Evolutionary conservation across 768 basidiomycete species (phyloP).

Genomic region (Rhizopogon salebrosus): DNA sequence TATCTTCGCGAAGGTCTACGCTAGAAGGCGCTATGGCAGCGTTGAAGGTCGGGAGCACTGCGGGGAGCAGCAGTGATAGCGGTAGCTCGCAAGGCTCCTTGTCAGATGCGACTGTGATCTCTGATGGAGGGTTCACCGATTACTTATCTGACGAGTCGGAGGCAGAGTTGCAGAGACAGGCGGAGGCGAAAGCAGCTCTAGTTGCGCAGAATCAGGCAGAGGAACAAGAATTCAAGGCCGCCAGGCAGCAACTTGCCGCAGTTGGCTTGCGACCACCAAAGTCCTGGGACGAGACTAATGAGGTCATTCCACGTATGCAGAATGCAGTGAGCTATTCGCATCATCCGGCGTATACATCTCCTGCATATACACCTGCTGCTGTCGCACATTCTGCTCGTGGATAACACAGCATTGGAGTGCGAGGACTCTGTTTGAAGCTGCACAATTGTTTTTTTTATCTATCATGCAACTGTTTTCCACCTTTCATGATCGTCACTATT

Average conservation of each 20-base stretch:
- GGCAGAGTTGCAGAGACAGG: constrained; percentile 80
- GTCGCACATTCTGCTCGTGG: constrained; percentile 27
- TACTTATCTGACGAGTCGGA: constrained; percentile 93
- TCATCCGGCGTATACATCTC: constrained; percentile 22
- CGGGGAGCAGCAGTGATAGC: constrained; percentile 58
- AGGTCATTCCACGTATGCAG: constrained; percentile 20
- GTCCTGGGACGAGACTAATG: constrained; percentile 61
- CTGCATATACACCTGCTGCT: constrained; percentile 20
- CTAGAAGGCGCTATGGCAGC: constrained; percentile 36
- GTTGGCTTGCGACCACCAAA: constrained; percentile 75
- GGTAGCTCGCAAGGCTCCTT: constrained; percentile 46
- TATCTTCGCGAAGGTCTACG: constrained; percentile 24
- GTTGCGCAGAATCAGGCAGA: constrained; percentile 78
- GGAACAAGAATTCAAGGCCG: constrained; percentile 77
- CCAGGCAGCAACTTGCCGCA: constrained; percentile 69
- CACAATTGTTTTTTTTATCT: constrained; percentile 4
- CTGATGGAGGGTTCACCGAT: constrained; percentile 85
- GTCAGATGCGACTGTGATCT: constrained; percentile 75
- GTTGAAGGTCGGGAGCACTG: constrained; percentile 37
- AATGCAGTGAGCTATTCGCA: constrained; percentile 16
- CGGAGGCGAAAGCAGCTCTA: constrained; percentile 72
- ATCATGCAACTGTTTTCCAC: constrained; percentile 22
- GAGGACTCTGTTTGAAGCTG: constrained; percentile 18
- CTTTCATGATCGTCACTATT: constrained; percentile 9
- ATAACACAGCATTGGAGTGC: constrained; percentile 3